These are phyloP conservation scores for Tillandsia fasciculata DNA, from an alignment of 176 grass and related monocot genomes.

Conservation along the genomic window DNA sequence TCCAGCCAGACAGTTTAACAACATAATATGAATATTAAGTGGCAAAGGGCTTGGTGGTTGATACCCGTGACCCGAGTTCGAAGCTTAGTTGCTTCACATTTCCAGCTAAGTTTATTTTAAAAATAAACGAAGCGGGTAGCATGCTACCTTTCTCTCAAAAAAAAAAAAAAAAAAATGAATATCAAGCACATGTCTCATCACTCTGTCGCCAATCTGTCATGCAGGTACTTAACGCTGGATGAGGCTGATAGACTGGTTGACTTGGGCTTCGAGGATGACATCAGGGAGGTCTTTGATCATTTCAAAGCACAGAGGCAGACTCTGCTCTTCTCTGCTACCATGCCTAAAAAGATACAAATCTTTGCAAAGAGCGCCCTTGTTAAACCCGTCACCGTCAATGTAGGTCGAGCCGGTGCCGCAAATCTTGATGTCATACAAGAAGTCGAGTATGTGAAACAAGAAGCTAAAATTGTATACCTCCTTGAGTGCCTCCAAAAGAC, in stretches of 20 bases:
- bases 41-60: too few species aligned
- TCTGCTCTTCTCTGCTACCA: slow-evolving; percentile 89
- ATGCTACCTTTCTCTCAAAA: too few species aligned
- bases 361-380: slow-evolving; percentile 85
- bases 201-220: not conserved
- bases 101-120: too few species aligned
- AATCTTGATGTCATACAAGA: slow-evolving; percentile 98
- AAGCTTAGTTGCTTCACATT: too few species aligned
- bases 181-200: not conserved
- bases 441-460: slow-evolving; percentile 98
- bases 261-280: slow-evolving; percentile 94
- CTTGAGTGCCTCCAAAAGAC: slow-evolving; percentile 94
- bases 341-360: slow-evolving; percentile 93
- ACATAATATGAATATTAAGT: not conserved
- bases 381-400: slow-evolving; percentile 79
- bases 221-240: slow-evolving; percentile 83
- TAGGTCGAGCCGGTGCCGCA: slow-evolving; percentile 85
- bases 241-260: slow-evolving; percentile 95
- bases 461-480: slow-evolving; percentile 82
- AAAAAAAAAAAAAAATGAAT: not conserved
- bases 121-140: too few species aligned
- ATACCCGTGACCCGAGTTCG: too few species aligned
- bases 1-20: not conserved
- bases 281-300: slow-evolving; percentile 91
- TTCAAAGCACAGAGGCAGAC: slow-evolving; percentile 90